Evolutionary conservation across 2,329 filamentous ascomycete species (phyloP).

Genomic region (Fusarium sp.): DNA sequence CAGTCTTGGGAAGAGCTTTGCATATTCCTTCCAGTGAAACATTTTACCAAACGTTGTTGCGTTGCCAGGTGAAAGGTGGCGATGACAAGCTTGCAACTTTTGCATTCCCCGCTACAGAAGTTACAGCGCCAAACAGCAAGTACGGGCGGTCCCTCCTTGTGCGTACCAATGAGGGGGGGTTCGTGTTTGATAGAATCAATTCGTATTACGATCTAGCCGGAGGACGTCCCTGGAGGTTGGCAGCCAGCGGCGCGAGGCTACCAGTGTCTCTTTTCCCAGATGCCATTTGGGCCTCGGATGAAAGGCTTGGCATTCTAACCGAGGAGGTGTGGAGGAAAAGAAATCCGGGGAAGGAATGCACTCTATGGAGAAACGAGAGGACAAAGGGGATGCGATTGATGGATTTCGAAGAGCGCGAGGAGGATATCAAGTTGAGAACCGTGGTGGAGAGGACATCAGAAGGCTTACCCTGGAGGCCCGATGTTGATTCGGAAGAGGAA

Average conservation of each 20-base stretch:
- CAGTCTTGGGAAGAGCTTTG: background rate
- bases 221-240: background rate
- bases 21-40: too few species aligned
- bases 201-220: background rate
- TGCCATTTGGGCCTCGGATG: background rate
- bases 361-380: background rate
- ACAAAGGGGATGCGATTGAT: background rate
- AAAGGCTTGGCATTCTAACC: background rate
- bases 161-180: background rate
- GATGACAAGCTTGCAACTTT: background rate
- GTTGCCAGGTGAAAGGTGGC: background rate
- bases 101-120: background rate
- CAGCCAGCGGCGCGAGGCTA: background rate
- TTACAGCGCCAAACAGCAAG: background rate
- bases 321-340: background rate
- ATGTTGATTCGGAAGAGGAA: too few species aligned
- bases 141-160: background rate
- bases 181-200: background rate
- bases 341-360: accelerated
- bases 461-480: background rate
- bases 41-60: background rate
- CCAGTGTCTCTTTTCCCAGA: background rate
- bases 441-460: background rate
- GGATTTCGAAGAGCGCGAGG: background rate
- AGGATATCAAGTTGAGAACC: background rate